Evolutionary conservation across 441 rosid species (phyloP).

Genomic region (Erysimum cheiri): DNA sequence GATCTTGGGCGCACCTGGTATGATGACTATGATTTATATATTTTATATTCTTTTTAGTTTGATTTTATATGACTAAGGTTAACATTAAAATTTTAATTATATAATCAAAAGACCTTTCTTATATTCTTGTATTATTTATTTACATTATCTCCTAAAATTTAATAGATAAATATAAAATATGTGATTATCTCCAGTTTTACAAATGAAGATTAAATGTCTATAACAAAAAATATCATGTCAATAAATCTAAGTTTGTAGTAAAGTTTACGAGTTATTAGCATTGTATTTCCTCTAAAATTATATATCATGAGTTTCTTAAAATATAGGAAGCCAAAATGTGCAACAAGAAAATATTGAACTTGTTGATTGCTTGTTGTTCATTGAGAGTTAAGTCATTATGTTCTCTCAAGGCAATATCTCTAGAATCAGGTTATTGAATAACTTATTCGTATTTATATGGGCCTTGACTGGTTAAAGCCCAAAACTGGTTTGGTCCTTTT

Average conservation of each 20-base stretch:
- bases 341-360: background rate
- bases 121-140: background rate
- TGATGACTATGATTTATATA: slow-evolving; percentile 24
- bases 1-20: background rate
- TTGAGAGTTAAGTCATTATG: background rate
- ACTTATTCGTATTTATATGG: background rate
- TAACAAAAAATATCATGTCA: background rate
- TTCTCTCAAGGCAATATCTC: background rate
- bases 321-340: background rate
- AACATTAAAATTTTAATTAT: background rate
- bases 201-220: background rate
- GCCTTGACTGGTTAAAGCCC: slow-evolving; percentile 18
- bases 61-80: background rate
- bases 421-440: background rate
- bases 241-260: background rate
- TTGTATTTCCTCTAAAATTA: background rate
- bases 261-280: background rate
- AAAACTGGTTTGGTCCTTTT: background rate
- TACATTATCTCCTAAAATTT: background rate
- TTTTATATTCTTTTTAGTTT: background rate
- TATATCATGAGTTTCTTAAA: background rate
- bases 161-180: background rate
- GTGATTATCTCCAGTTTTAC: background rate
- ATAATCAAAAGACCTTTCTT: background rate
- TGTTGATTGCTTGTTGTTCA: background rate